Conservation (phyloP, 352 stramenopile species). For the Bremia lactucae region DNA sequence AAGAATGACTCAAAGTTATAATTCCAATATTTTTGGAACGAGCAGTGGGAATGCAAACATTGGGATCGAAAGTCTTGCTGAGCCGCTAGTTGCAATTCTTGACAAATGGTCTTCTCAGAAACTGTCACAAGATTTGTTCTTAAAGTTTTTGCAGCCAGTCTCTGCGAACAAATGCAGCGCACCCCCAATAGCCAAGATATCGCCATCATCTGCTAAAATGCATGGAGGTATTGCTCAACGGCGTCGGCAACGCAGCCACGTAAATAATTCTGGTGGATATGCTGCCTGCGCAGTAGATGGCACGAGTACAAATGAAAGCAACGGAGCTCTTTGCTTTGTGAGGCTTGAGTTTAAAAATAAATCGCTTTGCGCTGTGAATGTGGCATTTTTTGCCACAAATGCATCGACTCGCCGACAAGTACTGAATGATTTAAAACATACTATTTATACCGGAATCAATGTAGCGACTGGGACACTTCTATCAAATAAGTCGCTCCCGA, state of each 20-base stretch:
- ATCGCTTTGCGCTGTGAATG: conserved; percentile 64
- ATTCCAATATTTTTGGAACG: conserved; percentile 24
- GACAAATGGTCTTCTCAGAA: conserved; percentile 72
- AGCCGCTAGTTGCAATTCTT: conserved; percentile 45
- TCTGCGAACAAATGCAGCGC: conserved; percentile 15
- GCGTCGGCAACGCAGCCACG: conserved; percentile 29
- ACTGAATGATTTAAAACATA: conserved; percentile 61
- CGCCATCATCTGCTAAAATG: conserved; percentile 9
- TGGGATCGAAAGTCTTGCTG: conserved; percentile 43
- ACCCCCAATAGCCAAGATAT: conserved; percentile 13
- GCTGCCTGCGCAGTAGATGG: conserved; percentile 7
- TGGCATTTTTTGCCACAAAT: conserved; percentile 80
- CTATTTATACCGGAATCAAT: conserved; percentile 45
- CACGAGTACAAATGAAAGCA: conserved; percentile 24
- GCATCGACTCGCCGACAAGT: conserved; percentile 48
- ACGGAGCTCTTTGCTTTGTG: conserved; percentile 70
- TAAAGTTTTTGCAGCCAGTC: conserved; percentile 54
- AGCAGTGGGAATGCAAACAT: conserved; percentile 21
- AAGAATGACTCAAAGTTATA: conserved; percentile 25
- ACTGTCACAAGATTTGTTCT: conserved; percentile 66
- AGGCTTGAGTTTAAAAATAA: conserved; percentile 74
- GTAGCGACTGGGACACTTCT: conserved; percentile 23
- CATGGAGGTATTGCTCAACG: conserved; percentile 23
- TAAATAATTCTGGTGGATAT: conserved; percentile 15
- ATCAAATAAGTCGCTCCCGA: conserved; percentile 18